Base-by-base conservation (phyloP, 2,329 filamentous ascomycete genomes). In the Penicillium sp. region DNA sequence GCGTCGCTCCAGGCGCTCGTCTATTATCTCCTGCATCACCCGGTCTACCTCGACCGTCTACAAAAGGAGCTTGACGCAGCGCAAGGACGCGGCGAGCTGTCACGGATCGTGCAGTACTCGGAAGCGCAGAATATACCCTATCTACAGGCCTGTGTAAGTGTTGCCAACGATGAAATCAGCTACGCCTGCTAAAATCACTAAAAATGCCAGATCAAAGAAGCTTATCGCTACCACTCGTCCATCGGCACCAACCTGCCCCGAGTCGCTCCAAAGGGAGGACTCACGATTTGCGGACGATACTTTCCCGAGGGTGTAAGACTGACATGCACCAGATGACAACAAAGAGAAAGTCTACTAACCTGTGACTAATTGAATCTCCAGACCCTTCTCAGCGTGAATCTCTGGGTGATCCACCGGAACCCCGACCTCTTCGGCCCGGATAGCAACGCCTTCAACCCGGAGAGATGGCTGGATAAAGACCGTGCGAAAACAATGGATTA, bases 331-430 rank as follows among this genome's bases (percentile, higher is more conserved):
- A 17, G 11, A 38, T 15, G 5, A 41, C 13, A 15, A 15, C 6
- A 41, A 1, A 41, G 2, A 17, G 35, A 13, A 5, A 26, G 26
- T 6, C 6, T 8, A 1, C 31, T 48, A 21, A 13, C n/a, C 51
- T 21, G 21, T 3, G 8, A 26, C 38, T 26, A 38, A 41, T 19
- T 8, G 11, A 1, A 26, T 17, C 3, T 46, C 21, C 51, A 70
- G 68, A 70, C 67, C 3, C 66, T 71, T 6, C 63, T 76, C 5
- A 70, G 67, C 23, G 64, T 76, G 29, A 75, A 73, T 49, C 67
- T 71, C 26, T 78, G 65, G 73, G 74, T 73, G 0, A 69, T 76
- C 46, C 76, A 78, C 56, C 69, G 67, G 9, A 66, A 68, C 41
- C 60, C 62, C 7, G 64, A 66, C 17, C 51, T 76, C 11, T 78